Percentiles rank a stretch among this genome's conserved stretches.
phyloP scores from a whole-genome alignment of 805 yeast genomes.

The Lipomyces chichibuensis region DNA sequence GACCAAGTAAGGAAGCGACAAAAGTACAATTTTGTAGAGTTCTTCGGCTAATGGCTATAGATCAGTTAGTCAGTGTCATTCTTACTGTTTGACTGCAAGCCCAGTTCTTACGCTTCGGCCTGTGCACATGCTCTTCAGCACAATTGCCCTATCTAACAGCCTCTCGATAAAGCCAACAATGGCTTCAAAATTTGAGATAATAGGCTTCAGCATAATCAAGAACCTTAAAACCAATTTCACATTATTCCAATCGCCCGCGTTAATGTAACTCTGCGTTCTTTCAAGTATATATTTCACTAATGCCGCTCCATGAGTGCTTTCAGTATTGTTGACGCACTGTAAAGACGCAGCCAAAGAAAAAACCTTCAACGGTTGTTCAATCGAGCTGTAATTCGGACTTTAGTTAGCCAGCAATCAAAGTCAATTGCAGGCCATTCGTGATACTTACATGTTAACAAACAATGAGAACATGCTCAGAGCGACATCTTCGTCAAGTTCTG shows the following conservation, averaged over 20 bases:
- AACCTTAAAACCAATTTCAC: conserved; percentile 73
- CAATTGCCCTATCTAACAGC: conserved; percentile 59
- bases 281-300: conserved; percentile 70
- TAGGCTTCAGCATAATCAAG: conserved; percentile 65
- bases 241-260: conserved; percentile 59
- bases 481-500: conserved; percentile 13
- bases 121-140: conserved; percentile 48
- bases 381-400: conserved; percentile 24
- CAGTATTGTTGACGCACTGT: conserved; percentile 64
- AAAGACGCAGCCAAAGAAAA: conserved; percentile 70
- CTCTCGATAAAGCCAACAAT: conserved; percentile 53
- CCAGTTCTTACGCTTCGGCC: conserved; percentile 6
- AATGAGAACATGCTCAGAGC: conserved; percentile 9
- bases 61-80: neutral
- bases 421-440: neutral
- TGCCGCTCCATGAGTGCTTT: conserved; percentile 66
- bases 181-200: conserved; percentile 55
- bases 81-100: neutral
- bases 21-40: conserved; percentile 13
- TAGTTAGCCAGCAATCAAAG: neutral
- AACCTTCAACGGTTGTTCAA: conserved; percentile 91
- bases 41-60: conserved; percentile 17
- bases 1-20: conserved; percentile 27
- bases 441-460: conserved; percentile 20
- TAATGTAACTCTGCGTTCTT: conserved; percentile 60